Evolutionary conservation across 2,329 filamentous ascomycete species (phyloP), one percentile per base, ranked within the genome.

Genomic region (Colletotrichum plurivorum): DNA sequence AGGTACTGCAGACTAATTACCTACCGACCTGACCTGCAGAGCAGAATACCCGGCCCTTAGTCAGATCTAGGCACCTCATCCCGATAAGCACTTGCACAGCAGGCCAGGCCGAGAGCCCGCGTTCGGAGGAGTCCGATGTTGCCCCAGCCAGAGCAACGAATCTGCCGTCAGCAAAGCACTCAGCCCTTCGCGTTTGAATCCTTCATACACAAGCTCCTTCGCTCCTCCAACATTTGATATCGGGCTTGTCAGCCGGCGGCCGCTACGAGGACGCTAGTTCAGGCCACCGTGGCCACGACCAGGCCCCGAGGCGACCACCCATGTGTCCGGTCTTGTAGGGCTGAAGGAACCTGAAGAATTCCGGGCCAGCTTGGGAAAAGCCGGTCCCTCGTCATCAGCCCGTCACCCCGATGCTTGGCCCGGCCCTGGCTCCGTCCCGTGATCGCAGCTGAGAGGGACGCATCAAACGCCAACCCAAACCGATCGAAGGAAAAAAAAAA

Each of bases 241-340:
- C 31, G 25, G 36, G 31, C 58, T 20, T 53, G 46, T 54, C 55
- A 59, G 66, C 61, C 54, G 41, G 27, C 41, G 22, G 36, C 48
- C 39, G 16, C 60, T 27, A 22, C 51, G 25, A 57, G 46, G 25
- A 56, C 60, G 46, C 54, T 55, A 65, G 59, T 45, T 41, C 31
- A n/a, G 39, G 45, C 36, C 54, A 20, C 22, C 54, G 46, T 41
- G 63, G 31, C 36, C 58, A 52, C 18, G 43, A 56, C 63, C 45
- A 22, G 20, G 43, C 52, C 63, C 43, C 36, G 36, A 39, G 31
- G 31, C 31, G 31, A 41, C 5, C 57, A 25, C 43, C 41, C 62
- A 39, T 52, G 43, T 61, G 49, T n/a, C 39, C 31, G 31, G 31
- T 36, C 31, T 12, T 36, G 39, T 69, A 69, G 62, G 66, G 66